These are phyloP conservation scores for Anthracocystis setariae DNA, from an alignment of 1,284 basidiomycete species.

Conservation along the genomic window DNA sequence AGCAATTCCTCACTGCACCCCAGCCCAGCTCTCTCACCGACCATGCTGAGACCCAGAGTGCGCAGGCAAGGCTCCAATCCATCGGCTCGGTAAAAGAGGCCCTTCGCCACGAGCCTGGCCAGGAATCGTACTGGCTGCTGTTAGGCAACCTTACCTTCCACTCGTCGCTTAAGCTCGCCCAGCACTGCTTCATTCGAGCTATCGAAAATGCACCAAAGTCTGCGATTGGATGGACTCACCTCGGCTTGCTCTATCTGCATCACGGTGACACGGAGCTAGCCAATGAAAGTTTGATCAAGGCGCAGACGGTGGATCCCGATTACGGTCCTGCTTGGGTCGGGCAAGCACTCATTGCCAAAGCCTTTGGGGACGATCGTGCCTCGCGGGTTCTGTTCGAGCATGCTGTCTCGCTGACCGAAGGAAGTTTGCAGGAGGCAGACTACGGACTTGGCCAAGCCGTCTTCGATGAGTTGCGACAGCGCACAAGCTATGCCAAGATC, in stretches of 20 bases:
- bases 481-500: constrained; percentile 65
- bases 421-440: constrained; percentile 80
- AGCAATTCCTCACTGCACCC: constrained; percentile 69
- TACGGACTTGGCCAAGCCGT: constrained; percentile 78
- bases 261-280: constrained; percentile 84
- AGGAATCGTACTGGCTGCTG: constrained; percentile 82
- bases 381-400: constrained; percentile 83
- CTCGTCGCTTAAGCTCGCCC: constrained; percentile 77
- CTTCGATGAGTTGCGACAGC: constrained; percentile 71
- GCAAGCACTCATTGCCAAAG: constrained; percentile 82
- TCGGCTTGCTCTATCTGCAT: constrained; percentile 89
- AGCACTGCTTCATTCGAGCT: constrained; percentile 91
- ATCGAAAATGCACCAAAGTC: constrained; percentile 81
- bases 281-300: constrained; percentile 84
- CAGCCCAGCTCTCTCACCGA: constrained; percentile 69
- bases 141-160: constrained; percentile 80
- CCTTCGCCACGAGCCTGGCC: constrained; percentile 78
- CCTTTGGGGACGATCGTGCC: constrained; percentile 75
- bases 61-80: constrained; percentile 72
- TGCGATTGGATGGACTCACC: constrained; percentile 80
- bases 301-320: constrained; percentile 92
- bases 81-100: constrained; percentile 78
- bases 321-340: constrained; percentile 91
- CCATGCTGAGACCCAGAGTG: constrained; percentile 61
- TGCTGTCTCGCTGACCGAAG: constrained; percentile 78